phyloP scores from a whole-genome alignment of 2,329 filamentous ascomycete species.

The Fonsecaea erecta region DNA sequence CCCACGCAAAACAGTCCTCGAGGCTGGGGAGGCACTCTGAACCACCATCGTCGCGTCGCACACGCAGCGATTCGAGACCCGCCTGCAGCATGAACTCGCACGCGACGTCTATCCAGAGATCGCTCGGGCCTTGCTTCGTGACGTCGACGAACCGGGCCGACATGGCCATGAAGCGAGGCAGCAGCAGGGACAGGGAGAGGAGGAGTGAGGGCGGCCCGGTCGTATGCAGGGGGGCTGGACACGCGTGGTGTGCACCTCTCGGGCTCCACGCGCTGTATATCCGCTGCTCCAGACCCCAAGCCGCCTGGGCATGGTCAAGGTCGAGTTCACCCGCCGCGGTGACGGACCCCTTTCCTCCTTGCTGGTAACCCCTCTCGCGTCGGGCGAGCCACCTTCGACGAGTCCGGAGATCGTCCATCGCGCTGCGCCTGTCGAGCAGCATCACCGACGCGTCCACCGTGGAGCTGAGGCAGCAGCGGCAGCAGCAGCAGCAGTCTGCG shows the following conservation, averaged over 20 bases:
- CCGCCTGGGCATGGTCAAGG: background rate
- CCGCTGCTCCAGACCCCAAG: constrained; percentile 15
- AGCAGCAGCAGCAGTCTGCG: too few species aligned
- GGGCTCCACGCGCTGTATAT: constrained; percentile 19
- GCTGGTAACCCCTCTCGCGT: constrained; percentile 8
- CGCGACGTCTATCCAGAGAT: constrained; percentile 33
- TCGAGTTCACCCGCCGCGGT: background rate
- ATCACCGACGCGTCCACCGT: background rate
- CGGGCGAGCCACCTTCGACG: constrained; percentile 22
- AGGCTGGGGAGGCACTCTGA: constrained; percentile 18
- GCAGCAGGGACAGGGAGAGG: constrained; percentile 28
- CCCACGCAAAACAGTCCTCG: constrained; percentile 36
- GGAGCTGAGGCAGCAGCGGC: too few species aligned
- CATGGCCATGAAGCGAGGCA: constrained; percentile 34
- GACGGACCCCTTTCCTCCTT: constrained; percentile 5
- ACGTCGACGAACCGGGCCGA: constrained; percentile 29
- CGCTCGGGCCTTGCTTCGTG: constrained; percentile 10
- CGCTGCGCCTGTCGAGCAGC: background rate
- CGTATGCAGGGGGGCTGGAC: background rate
- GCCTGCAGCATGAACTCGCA: constrained; percentile 35
- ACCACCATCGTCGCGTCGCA: background rate
- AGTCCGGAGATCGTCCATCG: constrained; percentile 6
- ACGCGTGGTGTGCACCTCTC: background rate
- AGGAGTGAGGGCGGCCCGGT: constrained; percentile 3
- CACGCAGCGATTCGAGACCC: constrained; percentile 23